Conservation (phyloP, 371 early-diverging fungal species). For the Mucor indicus region DNA sequence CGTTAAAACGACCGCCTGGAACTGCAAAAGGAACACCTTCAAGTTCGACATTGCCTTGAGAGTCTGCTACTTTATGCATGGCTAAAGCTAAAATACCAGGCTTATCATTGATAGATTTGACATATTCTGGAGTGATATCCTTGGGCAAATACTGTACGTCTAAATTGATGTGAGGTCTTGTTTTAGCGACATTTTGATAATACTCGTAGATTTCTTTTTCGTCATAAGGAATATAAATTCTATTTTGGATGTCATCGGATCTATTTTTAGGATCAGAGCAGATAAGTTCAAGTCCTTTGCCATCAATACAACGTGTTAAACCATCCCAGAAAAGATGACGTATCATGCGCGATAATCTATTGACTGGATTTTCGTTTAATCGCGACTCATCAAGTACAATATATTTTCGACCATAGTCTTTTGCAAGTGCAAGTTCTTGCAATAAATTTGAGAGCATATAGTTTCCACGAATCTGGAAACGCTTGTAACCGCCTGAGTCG, state of each 20-base stretch:
- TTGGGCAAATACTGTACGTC: slow-evolving; percentile 82
- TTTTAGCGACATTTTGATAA: slow-evolving; percentile 61
- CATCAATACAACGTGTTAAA: slow-evolving; percentile 87
- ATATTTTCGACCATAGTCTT: slow-evolving; percentile 75
- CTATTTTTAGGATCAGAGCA: slow-evolving; percentile 88
- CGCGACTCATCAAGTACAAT: slow-evolving; percentile 81
- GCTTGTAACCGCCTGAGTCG: slow-evolving; percentile 75
- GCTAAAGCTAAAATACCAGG: slow-evolving; percentile 89
- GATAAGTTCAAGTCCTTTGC: slow-evolving; percentile 80
- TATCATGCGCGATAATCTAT: slow-evolving; percentile 83
- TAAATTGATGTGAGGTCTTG: slow-evolving; percentile 65
- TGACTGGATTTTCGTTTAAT: slow-evolving; percentile 88
- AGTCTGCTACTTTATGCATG: slow-evolving; percentile 54
- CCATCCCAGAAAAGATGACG: slow-evolving; percentile 90
- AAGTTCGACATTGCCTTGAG: slow-evolving; percentile 44
- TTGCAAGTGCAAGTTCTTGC: slow-evolving; percentile 92
- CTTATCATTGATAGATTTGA: slow-evolving; percentile 78
- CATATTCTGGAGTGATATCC: slow-evolving; percentile 84
- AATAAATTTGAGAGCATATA: slow-evolving; percentile 90
- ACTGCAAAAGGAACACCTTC: slow-evolving; percentile 90
- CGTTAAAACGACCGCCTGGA: slow-evolving; percentile 96
- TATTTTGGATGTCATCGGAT: slow-evolving; percentile 58
- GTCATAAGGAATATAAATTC: slow-evolving; percentile 84
- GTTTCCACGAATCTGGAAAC: slow-evolving; percentile 84
- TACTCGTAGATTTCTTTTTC: slow-evolving; percentile 76